Evolutionary conservation across 208 protist genomes (phyloP).

Genomic region (Trypanosomatidae sp.): DNA sequence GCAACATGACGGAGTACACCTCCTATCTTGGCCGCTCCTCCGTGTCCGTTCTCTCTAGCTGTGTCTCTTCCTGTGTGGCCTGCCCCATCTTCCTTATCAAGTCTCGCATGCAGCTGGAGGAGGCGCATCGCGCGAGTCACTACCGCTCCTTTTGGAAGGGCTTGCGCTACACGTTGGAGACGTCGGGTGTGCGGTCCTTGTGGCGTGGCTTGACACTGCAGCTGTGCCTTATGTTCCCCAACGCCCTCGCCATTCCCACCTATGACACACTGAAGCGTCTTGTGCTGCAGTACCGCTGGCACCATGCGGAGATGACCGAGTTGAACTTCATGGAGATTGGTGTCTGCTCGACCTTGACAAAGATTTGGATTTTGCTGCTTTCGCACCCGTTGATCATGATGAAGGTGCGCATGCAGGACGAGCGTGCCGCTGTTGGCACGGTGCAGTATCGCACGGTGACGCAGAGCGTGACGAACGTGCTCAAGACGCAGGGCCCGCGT

Average conservation of each 20-base stretch:
- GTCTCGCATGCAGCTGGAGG: slow-evolving; percentile 84
- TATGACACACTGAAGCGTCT: slow-evolving; percentile 79
- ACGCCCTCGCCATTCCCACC: slow-evolving; percentile 68
- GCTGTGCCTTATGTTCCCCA: slow-evolving; percentile 75
- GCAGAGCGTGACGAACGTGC: slow-evolving; percentile 49
- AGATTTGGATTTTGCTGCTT: slow-evolving; percentile 54
- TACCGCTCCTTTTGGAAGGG: slow-evolving; percentile 73
- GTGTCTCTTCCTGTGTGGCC: slow-evolving; percentile 35
- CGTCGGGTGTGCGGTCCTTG: slow-evolving; percentile 66
- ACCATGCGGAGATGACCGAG: slow-evolving; percentile 26
- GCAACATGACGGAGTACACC: slow-evolving; percentile 48
- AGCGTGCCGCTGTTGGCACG: slow-evolving; percentile 44
- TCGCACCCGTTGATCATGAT: slow-evolving; percentile 82
- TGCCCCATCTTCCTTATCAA: slow-evolving; percentile 79
- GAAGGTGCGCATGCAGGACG: slow-evolving; percentile 83
- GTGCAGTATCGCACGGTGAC: slow-evolving; percentile 55
- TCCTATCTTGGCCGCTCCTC: slow-evolving; percentile 40
- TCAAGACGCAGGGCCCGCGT: slow-evolving; percentile 56
- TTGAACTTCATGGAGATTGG: slow-evolving; percentile 67
- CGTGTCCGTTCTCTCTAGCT: slow-evolving; percentile 53
- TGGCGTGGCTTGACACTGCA: slow-evolving; percentile 83
- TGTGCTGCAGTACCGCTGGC: slow-evolving; percentile 40
- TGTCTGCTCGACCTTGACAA: slow-evolving; percentile 70
- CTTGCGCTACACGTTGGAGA: slow-evolving; percentile 46
- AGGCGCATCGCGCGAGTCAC: slow-evolving; percentile 29